These are phyloP conservation scores for Pseudocercospora ulei DNA, from an alignment of 2,329 filamentous ascomycete genomes.

Conservation along the genomic window DNA sequence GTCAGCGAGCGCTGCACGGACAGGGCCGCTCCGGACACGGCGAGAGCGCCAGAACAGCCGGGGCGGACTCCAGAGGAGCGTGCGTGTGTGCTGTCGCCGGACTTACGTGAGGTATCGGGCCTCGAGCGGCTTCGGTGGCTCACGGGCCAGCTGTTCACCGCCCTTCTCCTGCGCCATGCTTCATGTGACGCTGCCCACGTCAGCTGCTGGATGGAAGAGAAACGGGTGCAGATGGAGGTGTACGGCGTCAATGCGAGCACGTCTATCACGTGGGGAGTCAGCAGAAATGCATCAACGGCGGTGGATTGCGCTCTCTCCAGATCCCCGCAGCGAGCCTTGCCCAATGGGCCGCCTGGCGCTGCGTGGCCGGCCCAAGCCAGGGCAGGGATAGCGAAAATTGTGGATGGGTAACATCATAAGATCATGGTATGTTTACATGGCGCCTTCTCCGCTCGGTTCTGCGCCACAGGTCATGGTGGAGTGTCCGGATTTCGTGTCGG, in stretches of 20 bases:
- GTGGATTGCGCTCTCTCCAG: constrained; percentile 13
- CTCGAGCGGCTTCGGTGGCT: constrained; percentile 34
- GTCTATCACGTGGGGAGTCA: constrained; percentile 10
- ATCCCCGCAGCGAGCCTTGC: constrained; percentile 15
- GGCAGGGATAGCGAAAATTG: constrained; percentile 7
- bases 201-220: neutral
- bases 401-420: constrained; percentile 12
- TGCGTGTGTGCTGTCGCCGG: no score
- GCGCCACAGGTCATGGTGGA: neutral
- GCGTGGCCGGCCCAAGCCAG: neutral
- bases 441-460: neutral
- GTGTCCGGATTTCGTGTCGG: no score
- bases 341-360: constrained; percentile 17
- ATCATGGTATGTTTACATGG: constrained; percentile 6
- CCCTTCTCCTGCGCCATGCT: constrained; percentile 34
- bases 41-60: no score
- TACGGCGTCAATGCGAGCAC: constrained; percentile 15
- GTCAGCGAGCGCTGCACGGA: no score
- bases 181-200: neutral
- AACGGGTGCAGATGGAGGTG: neutral
- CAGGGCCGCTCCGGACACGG: no score
- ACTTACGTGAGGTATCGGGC: constrained; percentile 49
- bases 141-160: constrained; percentile 31
- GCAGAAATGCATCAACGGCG: constrained; percentile 18
- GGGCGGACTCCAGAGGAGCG: no score